phyloP scores from a whole-genome alignment of 371 early-diverging fungal species.

The Circinella minor region DNA sequence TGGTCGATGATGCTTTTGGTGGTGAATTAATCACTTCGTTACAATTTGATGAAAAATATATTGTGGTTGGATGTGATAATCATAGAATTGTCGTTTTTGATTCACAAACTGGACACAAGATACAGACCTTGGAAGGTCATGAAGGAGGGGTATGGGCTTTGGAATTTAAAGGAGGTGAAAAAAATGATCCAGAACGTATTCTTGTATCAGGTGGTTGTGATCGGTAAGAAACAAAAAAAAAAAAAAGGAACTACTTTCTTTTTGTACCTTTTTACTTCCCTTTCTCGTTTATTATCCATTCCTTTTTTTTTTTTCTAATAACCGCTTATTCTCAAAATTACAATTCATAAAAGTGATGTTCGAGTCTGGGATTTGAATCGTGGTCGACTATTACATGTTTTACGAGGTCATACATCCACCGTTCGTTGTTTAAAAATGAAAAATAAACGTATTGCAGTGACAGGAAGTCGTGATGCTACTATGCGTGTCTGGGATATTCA shows the following conservation, averaged over 20 bases:
- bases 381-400: slow-evolving; percentile 72
- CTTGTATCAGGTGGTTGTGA: slow-evolving; percentile 82
- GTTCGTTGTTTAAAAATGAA: slow-evolving; percentile 83
- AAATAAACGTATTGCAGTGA: slow-evolving; percentile 69
- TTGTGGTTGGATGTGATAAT: slow-evolving; percentile 87
- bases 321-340: too few relatives aligned
- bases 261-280: too few relatives aligned
- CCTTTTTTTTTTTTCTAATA: too few relatives aligned
- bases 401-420: slow-evolving; percentile 90
- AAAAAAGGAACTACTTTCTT: background rate
- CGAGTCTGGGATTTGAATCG: slow-evolving; percentile 88
- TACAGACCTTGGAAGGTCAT: slow-evolving; percentile 81
- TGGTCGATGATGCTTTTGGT: too few relatives aligned
- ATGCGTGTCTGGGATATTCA: slow-evolving; percentile 82
- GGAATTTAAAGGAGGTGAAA: slow-evolving; percentile 65
- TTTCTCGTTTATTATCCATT: too few relatives aligned
- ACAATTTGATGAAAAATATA: slow-evolving; percentile 84
- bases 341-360: slow-evolving; percentile 56
- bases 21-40: slow-evolving; percentile 81
- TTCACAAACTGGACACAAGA: slow-evolving; percentile 65
- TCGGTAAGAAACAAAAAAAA: slow-evolving; percentile 45
- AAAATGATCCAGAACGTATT: slow-evolving; percentile 48
- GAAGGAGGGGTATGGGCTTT: slow-evolving; percentile 95
- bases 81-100: slow-evolving; percentile 84
- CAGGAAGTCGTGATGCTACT: slow-evolving; percentile 89